Evolutionary conservation across 306 rosid species (phyloP).

Genomic region (Glycine latifolia): DNA sequence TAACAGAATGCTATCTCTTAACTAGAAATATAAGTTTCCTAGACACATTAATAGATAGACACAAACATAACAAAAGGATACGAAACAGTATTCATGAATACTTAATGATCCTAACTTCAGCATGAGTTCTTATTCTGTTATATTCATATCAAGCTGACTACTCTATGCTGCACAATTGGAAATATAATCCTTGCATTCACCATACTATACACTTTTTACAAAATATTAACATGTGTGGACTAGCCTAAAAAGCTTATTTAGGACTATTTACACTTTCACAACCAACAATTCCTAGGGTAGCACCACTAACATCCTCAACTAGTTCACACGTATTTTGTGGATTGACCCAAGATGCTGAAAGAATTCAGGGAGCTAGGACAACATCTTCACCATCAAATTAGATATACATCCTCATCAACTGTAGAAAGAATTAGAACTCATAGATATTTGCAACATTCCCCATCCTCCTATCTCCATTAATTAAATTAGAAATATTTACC

Average conservation of each 20-base stretch:
- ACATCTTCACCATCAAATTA: not conserved
- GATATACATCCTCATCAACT: not conserved
- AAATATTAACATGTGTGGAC: not conserved
- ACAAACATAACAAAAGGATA: constrained; percentile 9
- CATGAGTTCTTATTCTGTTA: too few species aligned
- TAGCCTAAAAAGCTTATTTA: not conserved
- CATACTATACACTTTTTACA: not conserved
- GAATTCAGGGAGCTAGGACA: not conserved
- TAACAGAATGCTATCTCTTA: constrained; percentile 10
- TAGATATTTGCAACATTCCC: constrained; percentile 4
- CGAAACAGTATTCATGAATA: constrained; percentile 18
- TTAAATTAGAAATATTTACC: not conserved
- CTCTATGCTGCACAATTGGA: constrained; percentile 8
- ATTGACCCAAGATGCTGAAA: constrained; percentile 26
- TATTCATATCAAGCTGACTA: constrained; percentile 6
- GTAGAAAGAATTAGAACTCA: constrained; percentile 1
- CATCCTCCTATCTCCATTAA: not conserved
- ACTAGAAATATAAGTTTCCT: not conserved
- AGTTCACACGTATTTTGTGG: constrained; percentile 2
- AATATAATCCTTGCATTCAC: constrained; percentile 7
- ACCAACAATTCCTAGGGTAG: not conserved
- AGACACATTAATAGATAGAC: not conserved
- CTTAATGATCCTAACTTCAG: too few species aligned
- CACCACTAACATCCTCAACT: constrained; percentile 20
- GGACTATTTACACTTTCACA: not conserved